Base-by-base conservation (phyloP, 2,329 filamentous ascomycete genomes). In the Pseudogymnoascus sp. region DNA sequence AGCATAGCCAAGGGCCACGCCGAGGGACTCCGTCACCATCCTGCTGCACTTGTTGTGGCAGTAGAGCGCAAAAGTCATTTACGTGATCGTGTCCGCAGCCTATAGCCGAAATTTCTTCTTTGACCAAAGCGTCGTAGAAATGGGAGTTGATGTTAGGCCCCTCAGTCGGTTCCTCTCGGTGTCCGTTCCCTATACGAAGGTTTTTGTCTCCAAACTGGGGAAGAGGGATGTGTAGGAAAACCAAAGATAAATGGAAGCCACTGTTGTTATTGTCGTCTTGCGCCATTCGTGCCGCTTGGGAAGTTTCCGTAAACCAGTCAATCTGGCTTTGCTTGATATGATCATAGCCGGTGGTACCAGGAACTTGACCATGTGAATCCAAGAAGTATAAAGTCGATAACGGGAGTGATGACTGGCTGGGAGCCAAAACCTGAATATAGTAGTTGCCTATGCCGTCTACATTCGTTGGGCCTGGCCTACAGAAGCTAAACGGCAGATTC, bases 291-390 rank as follows among this genome's bases (percentile, higher is more conserved):
- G 84, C 77, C 63, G 87, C 80, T 62, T 73, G 68, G 1, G 90
- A 87, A 2, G 89, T 96, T 66, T 84, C 83, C 68, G 85, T 87
- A 79, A 97, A 97, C 93, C 93, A 97, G 62, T 89, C 84, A 65
- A 96, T 96, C 76, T 97, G 93, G 70, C 84, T 91, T 56, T 86
- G 87, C 77, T 96, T 96, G 72, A 97, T 80, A 91, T 92, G 96
- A 76, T 96, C 92, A 74, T 97, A 97, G 64, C 93, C 93, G 8
- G 85, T 84, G 75, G 86, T 96, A 64, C 89, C 86, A 0, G 91
- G 91, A 11, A 90, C 90, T 76, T 96, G 95, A 3, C 89, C 83
- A 74, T 97, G 93, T 0, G 91, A 91, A 76, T 97, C 93, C 59
- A 97, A 84, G 70, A 97, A 82, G 77, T 96, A 97, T 36, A 97